Conservation (phyloP, 768 basidiomycete genomes). For the Mrakia gelida region DNA sequence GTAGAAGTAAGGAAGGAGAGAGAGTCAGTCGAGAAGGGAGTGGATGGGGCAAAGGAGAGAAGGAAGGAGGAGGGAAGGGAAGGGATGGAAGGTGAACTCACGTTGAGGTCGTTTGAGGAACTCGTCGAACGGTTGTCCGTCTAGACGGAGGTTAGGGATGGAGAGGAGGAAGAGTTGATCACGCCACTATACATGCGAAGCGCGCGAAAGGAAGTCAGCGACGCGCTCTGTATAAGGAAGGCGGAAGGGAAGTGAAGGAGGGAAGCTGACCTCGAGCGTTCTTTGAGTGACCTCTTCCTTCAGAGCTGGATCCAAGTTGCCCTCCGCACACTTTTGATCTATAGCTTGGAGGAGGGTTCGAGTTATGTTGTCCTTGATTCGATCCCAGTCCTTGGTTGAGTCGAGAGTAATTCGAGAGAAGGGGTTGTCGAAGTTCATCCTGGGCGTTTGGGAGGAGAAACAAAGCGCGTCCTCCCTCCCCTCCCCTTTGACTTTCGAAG, state of each 20-base stretch:
- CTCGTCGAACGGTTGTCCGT: constrained; percentile 19
- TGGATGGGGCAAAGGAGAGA: background rate
- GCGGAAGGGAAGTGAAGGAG: background rate
- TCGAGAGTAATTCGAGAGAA: constrained; percentile 11
- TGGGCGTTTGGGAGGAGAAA: background rate
- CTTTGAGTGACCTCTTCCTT: constrained; percentile 16
- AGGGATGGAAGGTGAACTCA: background rate
- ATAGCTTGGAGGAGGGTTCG: background rate
- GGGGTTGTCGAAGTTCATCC: background rate
- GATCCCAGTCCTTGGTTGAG: background rate
- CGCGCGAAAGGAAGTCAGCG: background rate
- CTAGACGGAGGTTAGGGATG: constrained; percentile 12
- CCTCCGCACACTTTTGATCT: background rate
- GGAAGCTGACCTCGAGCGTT: constrained; percentile 19
- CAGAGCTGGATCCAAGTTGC: background rate
- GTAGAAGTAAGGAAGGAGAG: background rate
- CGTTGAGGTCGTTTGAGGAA: constrained; percentile 20
- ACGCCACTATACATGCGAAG: background rate
- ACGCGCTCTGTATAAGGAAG: background rate
- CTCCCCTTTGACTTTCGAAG: background rate
- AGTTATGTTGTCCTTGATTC: constrained; percentile 13
- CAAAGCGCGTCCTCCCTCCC: background rate
- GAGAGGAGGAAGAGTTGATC: constrained; percentile 8
- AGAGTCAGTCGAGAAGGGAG: background rate
- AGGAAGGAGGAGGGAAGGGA: background rate